phyloP scores from a whole-genome alignment of 306 rosid species.

The Hippophae rhamnoides region DNA sequence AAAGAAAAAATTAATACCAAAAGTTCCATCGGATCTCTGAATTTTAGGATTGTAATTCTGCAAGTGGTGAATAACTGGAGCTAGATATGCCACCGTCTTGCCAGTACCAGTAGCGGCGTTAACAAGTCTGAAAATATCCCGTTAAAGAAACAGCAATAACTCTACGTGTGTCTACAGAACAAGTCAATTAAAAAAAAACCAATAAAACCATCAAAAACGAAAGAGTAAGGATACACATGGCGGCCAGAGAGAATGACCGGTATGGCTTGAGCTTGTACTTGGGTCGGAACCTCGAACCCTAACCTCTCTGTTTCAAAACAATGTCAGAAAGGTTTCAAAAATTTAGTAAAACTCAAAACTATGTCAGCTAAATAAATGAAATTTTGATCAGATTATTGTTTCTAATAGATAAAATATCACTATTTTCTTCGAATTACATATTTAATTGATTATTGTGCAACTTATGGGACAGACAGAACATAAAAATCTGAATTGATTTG shows the following conservation, averaged over 20 bases:
- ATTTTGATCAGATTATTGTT: not conserved
- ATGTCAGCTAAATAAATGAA: not conserved
- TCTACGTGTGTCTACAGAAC: not conserved
- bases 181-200: not conserved
- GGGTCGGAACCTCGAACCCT: constrained; percentile 75
- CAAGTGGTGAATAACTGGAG: constrained; percentile 75
- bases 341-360: not conserved
- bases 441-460: not conserved
- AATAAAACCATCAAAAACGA: constrained; percentile 1
- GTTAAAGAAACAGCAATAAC: constrained; percentile 30
- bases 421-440: not conserved
- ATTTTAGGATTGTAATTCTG: constrained; percentile 42
- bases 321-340: not conserved
- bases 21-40: constrained; percentile 74
- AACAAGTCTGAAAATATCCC: constrained; percentile 38
- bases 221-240: constrained; percentile 54
- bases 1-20: constrained; percentile 30
- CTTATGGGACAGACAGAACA: not conserved
- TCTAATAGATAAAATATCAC: not conserved
- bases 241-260: constrained; percentile 76
- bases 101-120: constrained; percentile 94
- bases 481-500: not conserved
- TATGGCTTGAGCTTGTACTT: constrained; percentile 78
- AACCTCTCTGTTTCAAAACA: constrained; percentile 44
- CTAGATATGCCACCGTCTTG: constrained; percentile 72